Conservation (phyloP, 805 yeast species). For the Ogataea saltuana region DNA sequence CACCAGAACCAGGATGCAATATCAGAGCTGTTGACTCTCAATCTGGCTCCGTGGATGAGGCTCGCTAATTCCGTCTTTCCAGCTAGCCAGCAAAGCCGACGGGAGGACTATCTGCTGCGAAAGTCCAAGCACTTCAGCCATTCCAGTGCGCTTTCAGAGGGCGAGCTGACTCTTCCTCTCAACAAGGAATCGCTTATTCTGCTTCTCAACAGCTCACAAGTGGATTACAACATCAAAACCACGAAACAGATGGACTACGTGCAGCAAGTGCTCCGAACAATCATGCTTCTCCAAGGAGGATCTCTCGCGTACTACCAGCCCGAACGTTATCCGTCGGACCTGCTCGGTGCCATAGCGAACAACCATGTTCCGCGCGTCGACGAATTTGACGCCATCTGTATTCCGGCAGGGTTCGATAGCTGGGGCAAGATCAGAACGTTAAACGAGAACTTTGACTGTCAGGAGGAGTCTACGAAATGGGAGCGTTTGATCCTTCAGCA, state of each 20-base stretch:
- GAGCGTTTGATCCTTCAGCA: conserved; percentile 18
- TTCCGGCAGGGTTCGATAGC: conserved; percentile 55
- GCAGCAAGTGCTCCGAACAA: conserved; percentile 29
- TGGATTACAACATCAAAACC: conserved; percentile 21
- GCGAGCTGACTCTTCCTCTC: background rate
- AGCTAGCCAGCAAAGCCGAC: background rate
- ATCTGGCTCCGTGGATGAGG: background rate
- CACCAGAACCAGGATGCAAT: background rate
- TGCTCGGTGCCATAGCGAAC: background rate
- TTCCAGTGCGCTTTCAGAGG: background rate
- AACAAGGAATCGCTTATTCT: conserved; percentile 6
- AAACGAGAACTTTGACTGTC: conserved; percentile 36
- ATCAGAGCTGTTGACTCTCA: background rate
- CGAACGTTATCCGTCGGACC: background rate
- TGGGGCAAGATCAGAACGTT: conserved; percentile 48
- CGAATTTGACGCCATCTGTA: conserved; percentile 26
- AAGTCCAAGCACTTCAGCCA: conserved; percentile 1
- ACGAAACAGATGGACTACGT: conserved; percentile 25
- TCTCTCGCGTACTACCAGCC: conserved; percentile 12
- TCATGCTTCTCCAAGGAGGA: conserved; percentile 18
- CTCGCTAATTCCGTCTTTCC: background rate
- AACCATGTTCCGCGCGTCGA: conserved; percentile 3
- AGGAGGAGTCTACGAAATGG: conserved; percentile 12
- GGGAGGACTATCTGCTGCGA: background rate
- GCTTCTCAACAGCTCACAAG: conserved; percentile 12